Conservation (phyloP, 768 basidiomycete species). For the Coprinellus micaceus region DNA sequence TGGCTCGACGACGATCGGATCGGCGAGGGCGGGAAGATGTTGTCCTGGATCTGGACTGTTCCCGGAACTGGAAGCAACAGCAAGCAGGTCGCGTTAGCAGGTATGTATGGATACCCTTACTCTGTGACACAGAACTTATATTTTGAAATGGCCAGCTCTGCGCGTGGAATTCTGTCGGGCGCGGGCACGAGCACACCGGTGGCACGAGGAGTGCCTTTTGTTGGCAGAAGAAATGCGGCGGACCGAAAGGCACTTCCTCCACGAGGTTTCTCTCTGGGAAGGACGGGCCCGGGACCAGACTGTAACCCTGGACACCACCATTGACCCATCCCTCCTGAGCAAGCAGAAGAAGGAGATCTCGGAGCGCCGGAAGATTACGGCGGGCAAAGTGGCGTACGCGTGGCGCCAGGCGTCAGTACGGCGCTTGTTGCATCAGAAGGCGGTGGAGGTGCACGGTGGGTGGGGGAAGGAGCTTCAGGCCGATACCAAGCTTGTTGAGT, state of each 20-base stretch:
- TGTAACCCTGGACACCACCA: not conserved
- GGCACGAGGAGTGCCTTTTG: conserved; percentile 32
- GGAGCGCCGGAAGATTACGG: not conserved
- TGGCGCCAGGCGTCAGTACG: conserved; percentile 11
- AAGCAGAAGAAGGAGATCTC: not conserved
- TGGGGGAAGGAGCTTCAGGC: not conserved
- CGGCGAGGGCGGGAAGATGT: not conserved
- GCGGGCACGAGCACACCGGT: conserved; percentile 25
- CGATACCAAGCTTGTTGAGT: not conserved
- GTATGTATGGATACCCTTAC: not conserved
- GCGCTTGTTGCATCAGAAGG: not conserved
- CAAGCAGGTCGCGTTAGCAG: conserved; percentile 5
- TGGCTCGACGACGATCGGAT: no score
- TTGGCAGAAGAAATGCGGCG: conserved; percentile 33
- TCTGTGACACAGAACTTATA: not conserved
- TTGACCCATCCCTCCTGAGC: not conserved
- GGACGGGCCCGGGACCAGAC: no score
- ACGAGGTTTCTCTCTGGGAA: not conserved
- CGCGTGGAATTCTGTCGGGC: conserved; percentile 29
- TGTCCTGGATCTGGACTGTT: conserved; percentile 24
- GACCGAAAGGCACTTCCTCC: conserved; percentile 15
- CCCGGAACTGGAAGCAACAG: conserved; percentile 5
- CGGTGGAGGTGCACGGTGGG: not conserved
- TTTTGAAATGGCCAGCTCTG: no score
- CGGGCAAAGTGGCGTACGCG: conserved; percentile 20